Evolutionary conservation across 306 rosid genomes (phyloP).

Genomic region (Lathyrus sativus): DNA sequence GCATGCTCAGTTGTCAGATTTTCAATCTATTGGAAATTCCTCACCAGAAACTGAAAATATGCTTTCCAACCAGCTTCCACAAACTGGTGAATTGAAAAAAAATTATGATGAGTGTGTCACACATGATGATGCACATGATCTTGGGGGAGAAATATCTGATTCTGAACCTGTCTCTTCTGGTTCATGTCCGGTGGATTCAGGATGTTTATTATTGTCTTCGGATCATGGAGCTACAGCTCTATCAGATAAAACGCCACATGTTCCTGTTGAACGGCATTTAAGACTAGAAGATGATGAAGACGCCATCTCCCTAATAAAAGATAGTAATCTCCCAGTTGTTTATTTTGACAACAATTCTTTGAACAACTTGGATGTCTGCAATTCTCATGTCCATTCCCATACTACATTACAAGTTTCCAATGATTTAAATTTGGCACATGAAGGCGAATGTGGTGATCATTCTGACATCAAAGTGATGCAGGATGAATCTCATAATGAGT

Average conservation of each 20-base stretch:
- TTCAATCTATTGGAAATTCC: conserved; percentile 36
- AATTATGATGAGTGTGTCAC: conserved; percentile 37
- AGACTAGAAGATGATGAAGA: conserved; percentile 43
- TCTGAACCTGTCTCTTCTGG: conserved; percentile 46
- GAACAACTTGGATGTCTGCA: conserved; percentile 45
- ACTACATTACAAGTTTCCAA: conserved; percentile 38
- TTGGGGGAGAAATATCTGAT: conserved; percentile 46
- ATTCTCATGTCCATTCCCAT: conserved; percentile 45
- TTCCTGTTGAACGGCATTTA: conserved; percentile 34
- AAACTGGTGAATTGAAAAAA: conserved; percentile 41
- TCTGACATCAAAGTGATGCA: conserved; percentile 43
- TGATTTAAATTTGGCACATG: conserved; percentile 46
- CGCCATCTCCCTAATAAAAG: conserved; percentile 38
- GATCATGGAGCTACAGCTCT: conserved; percentile 45
- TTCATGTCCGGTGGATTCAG: conserved; percentile 44
- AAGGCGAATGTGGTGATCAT: conserved; percentile 36
- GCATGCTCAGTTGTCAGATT: conserved; percentile 40
- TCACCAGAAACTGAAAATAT: conserved; percentile 44
- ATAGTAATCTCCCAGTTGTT: conserved; percentile 40
- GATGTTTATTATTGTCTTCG: conserved; percentile 34
- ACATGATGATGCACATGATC: conserved; percentile 39
- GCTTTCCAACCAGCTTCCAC: conserved; percentile 42
- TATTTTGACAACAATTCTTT: conserved; percentile 45
- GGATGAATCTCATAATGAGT: conserved; percentile 44
- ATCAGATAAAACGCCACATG: conserved; percentile 43